Evolutionary conservation across 2,329 filamentous ascomycete genomes (phyloP).

Genomic region (Curvularia eragrostidis): DNA sequence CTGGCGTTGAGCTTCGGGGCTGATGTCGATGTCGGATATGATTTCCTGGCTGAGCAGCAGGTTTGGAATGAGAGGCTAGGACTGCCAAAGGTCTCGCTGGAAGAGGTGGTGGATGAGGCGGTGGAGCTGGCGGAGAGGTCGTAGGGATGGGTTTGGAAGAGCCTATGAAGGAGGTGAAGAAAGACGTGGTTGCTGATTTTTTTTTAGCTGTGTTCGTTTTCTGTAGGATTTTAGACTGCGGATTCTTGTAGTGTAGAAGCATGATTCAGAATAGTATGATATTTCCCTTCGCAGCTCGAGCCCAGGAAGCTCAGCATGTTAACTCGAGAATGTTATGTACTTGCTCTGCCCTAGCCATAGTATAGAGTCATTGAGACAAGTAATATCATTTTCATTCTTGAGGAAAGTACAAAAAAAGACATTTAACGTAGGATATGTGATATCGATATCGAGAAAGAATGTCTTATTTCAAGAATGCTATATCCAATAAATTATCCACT

Average conservation of each 20-base stretch:
- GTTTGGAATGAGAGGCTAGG: slow-evolving; percentile 34
- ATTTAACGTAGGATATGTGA: not conserved
- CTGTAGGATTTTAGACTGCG: too few species aligned
- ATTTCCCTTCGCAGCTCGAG: too few species aligned
- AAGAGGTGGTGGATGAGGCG: slow-evolving; percentile 24
- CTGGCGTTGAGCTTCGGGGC: slow-evolving; percentile 28
- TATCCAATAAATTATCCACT: not conserved
- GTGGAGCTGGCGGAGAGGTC: not conserved
- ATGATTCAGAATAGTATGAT: not conserved
- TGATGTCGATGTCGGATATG: slow-evolving; percentile 32
- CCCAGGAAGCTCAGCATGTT: too few species aligned
- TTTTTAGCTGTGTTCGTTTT: not conserved
- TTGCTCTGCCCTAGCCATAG: too few species aligned
- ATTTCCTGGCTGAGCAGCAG: slow-evolving; percentile 31
- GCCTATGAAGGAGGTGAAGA: not conserved
- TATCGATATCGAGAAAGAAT: not conserved
- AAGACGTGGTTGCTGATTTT: not conserved
- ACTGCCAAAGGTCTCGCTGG: slow-evolving; percentile 25
- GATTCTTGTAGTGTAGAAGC: not conserved
- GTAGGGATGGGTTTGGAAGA: not conserved
- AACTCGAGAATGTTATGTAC: too few species aligned
- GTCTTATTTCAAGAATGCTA: not conserved
- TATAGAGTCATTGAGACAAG: not conserved
- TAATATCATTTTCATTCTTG: not conserved
- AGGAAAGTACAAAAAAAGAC: not conserved